phyloP scores from a whole-genome alignment of 1,139 yeast species.

The Yamadazyma atlantica region DNA sequence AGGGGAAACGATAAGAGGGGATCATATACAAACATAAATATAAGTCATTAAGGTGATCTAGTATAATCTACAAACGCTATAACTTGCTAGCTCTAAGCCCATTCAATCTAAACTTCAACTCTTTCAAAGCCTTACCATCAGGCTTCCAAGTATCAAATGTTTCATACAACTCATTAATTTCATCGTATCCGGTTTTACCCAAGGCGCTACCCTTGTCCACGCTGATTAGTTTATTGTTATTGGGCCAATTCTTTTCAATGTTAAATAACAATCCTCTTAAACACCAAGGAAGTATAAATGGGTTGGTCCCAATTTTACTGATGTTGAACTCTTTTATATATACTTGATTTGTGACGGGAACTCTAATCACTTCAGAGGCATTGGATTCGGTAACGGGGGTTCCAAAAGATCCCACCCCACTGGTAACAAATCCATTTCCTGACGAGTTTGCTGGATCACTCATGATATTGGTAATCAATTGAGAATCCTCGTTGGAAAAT shows the following conservation, averaged over 20 bases:
- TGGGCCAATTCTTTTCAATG: conserved; percentile 58
- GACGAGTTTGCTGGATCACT: conserved; percentile 5
- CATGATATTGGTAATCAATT: not conserved
- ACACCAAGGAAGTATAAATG: conserved; percentile 90
- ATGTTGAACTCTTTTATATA: conserved; percentile 61
- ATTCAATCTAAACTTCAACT: conserved; percentile 77
- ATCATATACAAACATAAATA: no score
- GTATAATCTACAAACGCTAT: conserved; percentile 10
- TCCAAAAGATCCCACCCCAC: conserved; percentile 24
- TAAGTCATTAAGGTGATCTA: not conserved
- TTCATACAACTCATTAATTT: conserved; percentile 58
- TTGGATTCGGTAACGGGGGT: conserved; percentile 8
- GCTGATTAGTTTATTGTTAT: conserved; percentile 25
- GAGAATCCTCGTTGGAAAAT: conserved; percentile 3
- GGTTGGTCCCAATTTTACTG: conserved; percentile 67
- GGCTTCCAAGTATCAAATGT: conserved; percentile 88
- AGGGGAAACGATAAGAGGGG: no score
- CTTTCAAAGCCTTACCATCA: conserved; percentile 74
- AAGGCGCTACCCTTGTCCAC: conserved; percentile 27
- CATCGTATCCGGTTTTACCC: conserved; percentile 44
- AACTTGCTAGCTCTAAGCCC: conserved; percentile 61
- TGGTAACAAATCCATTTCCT: conserved; percentile 17
- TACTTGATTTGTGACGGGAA: conserved; percentile 48
- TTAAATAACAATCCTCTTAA: conserved; percentile 73
- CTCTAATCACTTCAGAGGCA: conserved; percentile 15